phyloP scores from a whole-genome alignment of 2,329 filamentous ascomycete species.

The Alternaria arbusti region DNA sequence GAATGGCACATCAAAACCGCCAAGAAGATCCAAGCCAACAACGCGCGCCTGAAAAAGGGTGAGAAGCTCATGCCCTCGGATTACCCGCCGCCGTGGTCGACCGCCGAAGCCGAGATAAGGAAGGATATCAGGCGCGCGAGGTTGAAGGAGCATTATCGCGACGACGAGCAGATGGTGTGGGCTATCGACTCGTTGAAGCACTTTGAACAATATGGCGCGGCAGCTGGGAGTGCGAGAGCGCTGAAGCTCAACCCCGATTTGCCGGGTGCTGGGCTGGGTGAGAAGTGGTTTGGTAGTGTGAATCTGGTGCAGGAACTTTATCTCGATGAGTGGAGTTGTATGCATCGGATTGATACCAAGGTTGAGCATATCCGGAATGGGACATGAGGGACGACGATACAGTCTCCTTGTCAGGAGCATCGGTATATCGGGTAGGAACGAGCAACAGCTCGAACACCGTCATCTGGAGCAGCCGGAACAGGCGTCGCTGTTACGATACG shows the following conservation, averaged over 20 bases:
- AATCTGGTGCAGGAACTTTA: conserved; percentile 39
- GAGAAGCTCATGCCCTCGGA: conserved; percentile 18
- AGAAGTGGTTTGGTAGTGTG: conserved; percentile 38
- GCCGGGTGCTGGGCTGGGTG: conserved; percentile 39
- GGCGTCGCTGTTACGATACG: not conserved
- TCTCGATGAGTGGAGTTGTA: conserved; percentile 43
- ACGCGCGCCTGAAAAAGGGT: conserved; percentile 17
- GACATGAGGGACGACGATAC: not conserved
- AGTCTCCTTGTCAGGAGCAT: not conserved
- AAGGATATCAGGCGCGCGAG: conserved; percentile 33
- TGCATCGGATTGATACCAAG: conserved; percentile 41
- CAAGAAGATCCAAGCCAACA: conserved; percentile 15
- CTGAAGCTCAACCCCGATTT: conserved; percentile 30
- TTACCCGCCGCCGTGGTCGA: conserved; percentile 19
- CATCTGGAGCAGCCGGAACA: not conserved
- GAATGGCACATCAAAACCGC: conserved; percentile 14
- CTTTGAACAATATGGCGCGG: conserved; percentile 28
- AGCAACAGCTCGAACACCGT: not conserved
- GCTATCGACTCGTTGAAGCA: conserved; percentile 34
- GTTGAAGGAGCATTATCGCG: conserved; percentile 29
- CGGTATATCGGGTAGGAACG: not conserved
- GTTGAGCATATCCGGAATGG: conserved; percentile 22
- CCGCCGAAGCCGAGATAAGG: conserved; percentile 22
- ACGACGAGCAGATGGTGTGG: conserved; percentile 39
- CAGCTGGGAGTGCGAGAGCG: conserved; percentile 12